phyloP scores from a whole-genome alignment of 1,139 yeast genomes.

The Pichia sp. region DNA sequence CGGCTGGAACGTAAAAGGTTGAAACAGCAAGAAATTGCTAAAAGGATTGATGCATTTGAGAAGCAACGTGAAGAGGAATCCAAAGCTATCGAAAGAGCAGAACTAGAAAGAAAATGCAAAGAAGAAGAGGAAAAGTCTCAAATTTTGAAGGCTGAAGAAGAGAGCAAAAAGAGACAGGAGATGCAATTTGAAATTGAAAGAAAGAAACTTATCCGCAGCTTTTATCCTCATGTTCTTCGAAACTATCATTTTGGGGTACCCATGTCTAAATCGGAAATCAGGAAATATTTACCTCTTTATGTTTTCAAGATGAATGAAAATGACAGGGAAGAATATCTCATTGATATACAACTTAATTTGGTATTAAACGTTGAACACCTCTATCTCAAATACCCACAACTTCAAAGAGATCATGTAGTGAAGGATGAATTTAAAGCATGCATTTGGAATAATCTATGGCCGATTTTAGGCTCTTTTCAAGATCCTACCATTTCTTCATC shows the following conservation, averaged over 20 bases:
- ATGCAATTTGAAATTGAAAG: constrained; percentile 32
- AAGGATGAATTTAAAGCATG: constrained; percentile 35
- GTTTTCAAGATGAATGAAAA: constrained; percentile 27
- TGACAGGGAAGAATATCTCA: constrained; percentile 33
- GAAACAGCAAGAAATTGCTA: constrained; percentile 27
- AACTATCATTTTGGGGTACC: constrained; percentile 34
- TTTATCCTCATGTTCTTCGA: constrained; percentile 61
- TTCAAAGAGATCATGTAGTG: constrained; percentile 20
- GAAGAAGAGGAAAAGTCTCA: constrained; percentile 23
- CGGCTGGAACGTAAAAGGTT: constrained; percentile 28
- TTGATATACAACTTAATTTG: constrained; percentile 61
- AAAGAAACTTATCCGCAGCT: constrained; percentile 36
- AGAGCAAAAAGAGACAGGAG: constrained; percentile 26
- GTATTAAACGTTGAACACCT: constrained; percentile 42
- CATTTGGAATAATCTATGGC: constrained; percentile 47
- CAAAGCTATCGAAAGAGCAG: constrained; percentile 24
- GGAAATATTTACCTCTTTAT: constrained; percentile 46
- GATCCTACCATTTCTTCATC: constrained; percentile 12
- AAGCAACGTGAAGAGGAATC: constrained; percentile 35
- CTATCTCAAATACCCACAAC: constrained; percentile 23
- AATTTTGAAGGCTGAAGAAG: constrained; percentile 26
- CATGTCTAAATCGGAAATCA: constrained; percentile 24
- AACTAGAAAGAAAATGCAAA: constrained; percentile 30
- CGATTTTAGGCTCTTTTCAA: constrained; percentile 39
- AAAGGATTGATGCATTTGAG: constrained; percentile 30